Conservation (phyloP, 345 rosid genomes). For the Leavenworthia alabamica region DNA sequence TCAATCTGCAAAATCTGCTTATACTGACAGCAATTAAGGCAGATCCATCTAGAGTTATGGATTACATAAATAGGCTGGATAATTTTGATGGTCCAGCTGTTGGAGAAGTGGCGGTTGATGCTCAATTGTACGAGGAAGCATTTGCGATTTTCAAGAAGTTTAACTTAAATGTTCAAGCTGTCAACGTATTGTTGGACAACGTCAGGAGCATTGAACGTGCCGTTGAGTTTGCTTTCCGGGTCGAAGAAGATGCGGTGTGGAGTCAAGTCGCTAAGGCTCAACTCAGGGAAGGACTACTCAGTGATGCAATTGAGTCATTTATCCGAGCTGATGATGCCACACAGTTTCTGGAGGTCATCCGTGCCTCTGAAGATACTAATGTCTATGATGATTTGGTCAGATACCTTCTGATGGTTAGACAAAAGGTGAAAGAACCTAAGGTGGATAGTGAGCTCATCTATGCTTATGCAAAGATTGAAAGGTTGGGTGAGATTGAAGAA, state of each 20-base stretch:
- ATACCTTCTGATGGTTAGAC: slow-evolving; percentile 97
- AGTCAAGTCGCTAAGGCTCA: slow-evolving; percentile 97
- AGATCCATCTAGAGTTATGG: slow-evolving; percentile 97
- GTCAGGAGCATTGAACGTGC: slow-evolving; percentile 78
- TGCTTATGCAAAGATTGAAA: slow-evolving; percentile 97
- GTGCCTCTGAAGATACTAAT: slow-evolving; percentile 66
- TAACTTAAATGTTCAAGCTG: slow-evolving; percentile 80
- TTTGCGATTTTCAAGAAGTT: slow-evolving; percentile 83
- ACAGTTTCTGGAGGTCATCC: slow-evolving; percentile 70
- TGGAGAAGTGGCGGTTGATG: slow-evolving; percentile 97
- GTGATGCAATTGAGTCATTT: slow-evolving; percentile 95
- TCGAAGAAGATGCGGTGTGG: slow-evolving; percentile 97
- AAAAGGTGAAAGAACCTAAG: slow-evolving; percentile 94
- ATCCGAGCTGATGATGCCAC: slow-evolving; percentile 91
- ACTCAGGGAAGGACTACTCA: slow-evolving; percentile 85
- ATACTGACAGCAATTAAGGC: slow-evolving; percentile 95
- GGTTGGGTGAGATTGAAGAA: slow-evolving; percentile 87
- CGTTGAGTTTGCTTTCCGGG: slow-evolving; percentile 96
- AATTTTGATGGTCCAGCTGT: slow-evolving; percentile 99
- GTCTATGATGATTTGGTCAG: slow-evolving; percentile 92
- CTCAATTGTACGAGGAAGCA: slow-evolving; percentile 83
- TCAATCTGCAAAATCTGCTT: slow-evolving; percentile 93
- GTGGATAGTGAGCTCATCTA: slow-evolving; percentile 93
- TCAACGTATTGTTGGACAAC: slow-evolving; percentile 63
- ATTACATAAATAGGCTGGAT: slow-evolving; percentile 88